Evolutionary conservation across 2,329 filamentous ascomycete genomes (phyloP).

Genomic region (Hypoxylon sp.): DNA sequence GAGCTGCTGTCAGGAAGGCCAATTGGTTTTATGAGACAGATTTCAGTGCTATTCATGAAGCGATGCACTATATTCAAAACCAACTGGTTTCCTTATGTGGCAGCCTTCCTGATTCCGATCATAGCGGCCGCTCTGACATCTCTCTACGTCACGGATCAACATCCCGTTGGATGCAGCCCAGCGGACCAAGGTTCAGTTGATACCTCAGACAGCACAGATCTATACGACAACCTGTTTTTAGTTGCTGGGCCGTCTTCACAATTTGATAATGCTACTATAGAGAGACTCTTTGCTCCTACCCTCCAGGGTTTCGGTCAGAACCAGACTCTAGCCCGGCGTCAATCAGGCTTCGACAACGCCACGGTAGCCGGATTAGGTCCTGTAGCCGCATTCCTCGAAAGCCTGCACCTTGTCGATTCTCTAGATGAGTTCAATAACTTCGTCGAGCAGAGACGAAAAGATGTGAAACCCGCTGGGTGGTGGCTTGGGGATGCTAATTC

Average conservation of each 20-base stretch:
- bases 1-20: constrained; percentile 77
- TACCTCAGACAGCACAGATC: constrained; percentile 55
- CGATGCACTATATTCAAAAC: constrained; percentile 81
- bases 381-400: constrained; percentile 51
- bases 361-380: constrained; percentile 26
- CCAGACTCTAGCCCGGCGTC: neutral
- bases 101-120: constrained; percentile 83
- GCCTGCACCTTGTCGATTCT: constrained; percentile 71
- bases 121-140: constrained; percentile 84
- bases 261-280: constrained; percentile 55
- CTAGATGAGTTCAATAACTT: constrained; percentile 78
- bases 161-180: constrained; percentile 52
- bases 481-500: constrained; percentile 77
- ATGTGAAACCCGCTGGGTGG: constrained; percentile 83
- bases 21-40: constrained; percentile 79
- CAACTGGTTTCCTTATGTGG: constrained; percentile 82
- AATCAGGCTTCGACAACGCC: constrained; percentile 9
- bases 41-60: constrained; percentile 82
- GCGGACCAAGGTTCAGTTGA: constrained; percentile 53
- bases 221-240: constrained; percentile 56
- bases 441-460: constrained; percentile 73
- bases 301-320: constrained; percentile 51
- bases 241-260: constrained; percentile 63
- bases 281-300: constrained; percentile 60
- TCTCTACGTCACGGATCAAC: constrained; percentile 74